Base-by-base conservation (phyloP, 306 rosid species). In the Pachyrhizus erosus region DNA sequence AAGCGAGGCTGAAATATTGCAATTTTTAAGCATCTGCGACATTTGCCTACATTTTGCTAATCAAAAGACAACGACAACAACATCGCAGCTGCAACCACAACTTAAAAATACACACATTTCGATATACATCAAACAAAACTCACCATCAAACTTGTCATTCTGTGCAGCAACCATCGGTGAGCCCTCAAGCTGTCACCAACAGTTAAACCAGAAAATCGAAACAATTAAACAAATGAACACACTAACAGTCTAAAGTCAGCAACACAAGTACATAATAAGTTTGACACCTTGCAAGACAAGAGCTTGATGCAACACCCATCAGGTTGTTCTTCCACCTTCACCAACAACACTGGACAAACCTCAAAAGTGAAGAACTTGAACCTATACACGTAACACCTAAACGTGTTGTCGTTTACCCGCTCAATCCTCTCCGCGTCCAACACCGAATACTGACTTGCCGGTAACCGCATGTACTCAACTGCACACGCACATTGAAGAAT, bases 351-450 rank as follows among this genome's bases (percentile, higher is more conserved):
- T 1, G 99, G 99, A 89, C 96, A 89, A 81, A 96, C 88, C 90
- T 96, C 98, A 62, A 96, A 93, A 0, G 86, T 58, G 77, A 96
- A 93, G 90, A 96, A 93, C 87, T 92, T 96, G 62, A 96, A 68
- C 33, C 82, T 86, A 73, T 95, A 95, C 18, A 95, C 97, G 14
- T 91, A 90, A 82, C 98, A 95, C 90, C 98, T 87, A 85, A 95
- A 96, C 12, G 99, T 96, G 78, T 80, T 81, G 3, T 92, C 98
- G 51, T 90, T 94, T 51, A 96, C 91, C 66, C 98, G 90, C 88
- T 93, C 99, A 34, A 96, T 96, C 89, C 99, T 84, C 94, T 96
- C 98, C 9, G 97, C 99, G 17, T 96, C 99, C 90, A 95, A 86
- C 65, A 96, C 99, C 29, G 99, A 96, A 75, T 96, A 96, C 80